Conservation (phyloP, 345 rosid genomes). For the Bruguiera gymnorhiza region DNA sequence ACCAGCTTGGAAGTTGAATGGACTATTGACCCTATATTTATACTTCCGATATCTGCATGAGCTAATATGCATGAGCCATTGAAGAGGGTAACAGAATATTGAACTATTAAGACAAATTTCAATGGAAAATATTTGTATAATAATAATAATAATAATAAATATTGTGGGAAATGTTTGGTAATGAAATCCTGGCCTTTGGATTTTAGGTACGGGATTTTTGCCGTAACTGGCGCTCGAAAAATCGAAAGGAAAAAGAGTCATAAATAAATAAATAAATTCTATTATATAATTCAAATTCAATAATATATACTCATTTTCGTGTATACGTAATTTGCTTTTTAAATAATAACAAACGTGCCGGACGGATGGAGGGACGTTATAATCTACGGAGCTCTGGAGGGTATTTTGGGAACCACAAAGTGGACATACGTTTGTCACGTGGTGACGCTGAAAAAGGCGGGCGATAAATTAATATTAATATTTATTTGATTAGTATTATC, state of each 20-base stretch:
- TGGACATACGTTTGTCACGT: background rate
- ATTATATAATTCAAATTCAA: no score
- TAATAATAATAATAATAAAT: background rate
- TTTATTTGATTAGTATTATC: no score
- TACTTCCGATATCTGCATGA: conserved; percentile 17
- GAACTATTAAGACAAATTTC: background rate
- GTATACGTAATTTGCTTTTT: no score
- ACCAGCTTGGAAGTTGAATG: conserved; percentile 11
- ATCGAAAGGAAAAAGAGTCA: background rate
- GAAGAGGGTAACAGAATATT: no score
- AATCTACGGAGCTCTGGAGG: background rate
- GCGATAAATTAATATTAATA: no score
- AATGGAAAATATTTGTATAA: background rate
- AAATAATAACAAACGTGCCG: conserved; percentile 5
- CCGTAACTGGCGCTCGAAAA: conserved; percentile 45
- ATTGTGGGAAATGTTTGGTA: background rate
- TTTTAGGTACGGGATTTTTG: conserved; percentile 27
- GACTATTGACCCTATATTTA: conserved; percentile 43
- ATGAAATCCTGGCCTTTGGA: conserved; percentile 21
- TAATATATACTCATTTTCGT: no score
- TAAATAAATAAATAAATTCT: no score
- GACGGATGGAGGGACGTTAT: background rate
- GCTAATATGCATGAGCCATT: background rate
- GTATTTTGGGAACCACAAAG: background rate
- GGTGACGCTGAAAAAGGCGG: no score